Percentiles rank a stretch among this genome's conserved stretches.
Evolutionary conservation across 345 rosid genomes (phyloP).

Genomic region (Dipteronia dyeriana): DNA sequence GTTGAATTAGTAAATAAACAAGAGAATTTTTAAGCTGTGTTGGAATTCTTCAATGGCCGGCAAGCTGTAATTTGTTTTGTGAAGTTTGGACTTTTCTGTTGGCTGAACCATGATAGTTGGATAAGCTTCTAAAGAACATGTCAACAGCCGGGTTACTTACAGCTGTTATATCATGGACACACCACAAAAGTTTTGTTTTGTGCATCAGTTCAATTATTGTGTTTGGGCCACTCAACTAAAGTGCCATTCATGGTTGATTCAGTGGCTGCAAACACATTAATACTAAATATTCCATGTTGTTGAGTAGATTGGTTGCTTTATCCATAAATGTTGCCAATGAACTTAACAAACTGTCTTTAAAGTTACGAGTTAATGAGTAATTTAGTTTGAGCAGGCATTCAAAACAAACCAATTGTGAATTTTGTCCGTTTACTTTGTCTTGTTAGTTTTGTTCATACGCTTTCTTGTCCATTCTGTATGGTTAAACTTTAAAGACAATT

Average conservation of each 20-base stretch:
- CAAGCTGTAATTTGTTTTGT: not conserved
- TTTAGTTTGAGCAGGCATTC: not conserved
- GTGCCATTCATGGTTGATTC: not conserved
- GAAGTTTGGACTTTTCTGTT: not conserved
- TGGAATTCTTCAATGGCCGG: not conserved
- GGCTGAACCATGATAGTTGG: not conserved
- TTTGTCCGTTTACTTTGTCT: not conserved
- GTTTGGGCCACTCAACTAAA: not conserved
- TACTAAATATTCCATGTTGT: not conserved
- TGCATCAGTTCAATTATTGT: not conserved
- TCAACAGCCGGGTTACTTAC: not conserved
- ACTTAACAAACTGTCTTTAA: not conserved
- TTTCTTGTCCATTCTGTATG: slow-evolving; percentile 5
- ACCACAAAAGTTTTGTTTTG: not conserved
- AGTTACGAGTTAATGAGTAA: not conserved
- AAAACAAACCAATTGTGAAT: not conserved
- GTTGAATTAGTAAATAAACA: not conserved
- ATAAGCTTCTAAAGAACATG: slow-evolving; percentile 2
- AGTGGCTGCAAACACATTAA: not conserved
- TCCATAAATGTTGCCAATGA: not conserved
- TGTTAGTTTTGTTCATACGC: not conserved
- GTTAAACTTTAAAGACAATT: not conserved
- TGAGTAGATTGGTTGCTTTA: not conserved
- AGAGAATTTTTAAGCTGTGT: not conserved
- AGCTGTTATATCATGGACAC: not conserved